Evolutionary conservation across 1,139 yeast genomes (phyloP), one percentile per base, ranked within the genome.

Genomic region (Hyphopichia burtonii): DNA sequence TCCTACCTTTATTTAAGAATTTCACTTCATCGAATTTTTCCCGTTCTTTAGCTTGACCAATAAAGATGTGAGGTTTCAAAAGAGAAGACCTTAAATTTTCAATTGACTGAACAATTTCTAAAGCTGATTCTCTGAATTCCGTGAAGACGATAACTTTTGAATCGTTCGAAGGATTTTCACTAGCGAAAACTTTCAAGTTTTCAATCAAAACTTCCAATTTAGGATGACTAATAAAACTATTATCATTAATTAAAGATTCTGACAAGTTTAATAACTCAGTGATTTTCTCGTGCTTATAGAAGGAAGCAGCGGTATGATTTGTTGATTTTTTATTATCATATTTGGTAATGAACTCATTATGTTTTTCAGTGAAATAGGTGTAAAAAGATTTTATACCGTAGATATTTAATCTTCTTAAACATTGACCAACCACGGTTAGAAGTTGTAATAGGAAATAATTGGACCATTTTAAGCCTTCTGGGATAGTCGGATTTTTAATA

Each of bases 301-400:
- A 81, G 11, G 71, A 70, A 1, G 85, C 80, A 10, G 85, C 82
- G 19, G 74, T 59, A 49, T 83, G 81, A 55, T 85, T 85, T 1
- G 68, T 73, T 1, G 82, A 71, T 50, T 74, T 76, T 49, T 69
- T 69, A 41, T 63, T 68, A 36, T 68, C 72, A 57, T 68, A 77
- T 53, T 83, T 83, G 2, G 84, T 69, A 9, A 76, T 71, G 51
- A 82, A 82, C 53, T 83, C 89, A 3, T 59, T 63, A 45, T 74
- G 71, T 52, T 83, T 83, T 42, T 81, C 83, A 31, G 59, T 55
- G 54, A 83, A 83, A 56, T 82, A 86, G 10, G 74, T 69, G 60
- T 79, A 84, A 58, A 93, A 93, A 0, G 95, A 84, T 36, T 77
- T 65, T 14, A 91, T 71, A 0, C 99, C 99, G 61, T 93, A 95